These are phyloP conservation scores for Diaporthe sp. DNA, from an alignment of 2,329 filamentous ascomycete species.

Conservation along the genomic window DNA sequence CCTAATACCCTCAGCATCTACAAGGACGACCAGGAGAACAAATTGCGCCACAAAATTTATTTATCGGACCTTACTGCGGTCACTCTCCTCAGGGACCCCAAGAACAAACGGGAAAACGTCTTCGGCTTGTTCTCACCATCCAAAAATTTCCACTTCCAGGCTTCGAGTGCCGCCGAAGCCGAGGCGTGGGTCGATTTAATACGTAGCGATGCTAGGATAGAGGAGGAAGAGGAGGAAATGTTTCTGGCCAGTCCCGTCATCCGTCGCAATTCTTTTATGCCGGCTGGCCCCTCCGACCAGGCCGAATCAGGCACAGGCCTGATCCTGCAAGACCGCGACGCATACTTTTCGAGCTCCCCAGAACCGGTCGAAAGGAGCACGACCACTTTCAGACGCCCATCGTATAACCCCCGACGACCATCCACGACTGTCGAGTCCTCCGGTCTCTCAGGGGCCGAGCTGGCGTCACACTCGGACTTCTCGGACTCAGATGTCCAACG, in stretches of 20 bases:
- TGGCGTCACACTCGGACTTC: slow-evolving; percentile 87
- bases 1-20: slow-evolving; percentile 93
- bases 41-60: slow-evolving; percentile 87
- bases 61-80: slow-evolving; percentile 93
- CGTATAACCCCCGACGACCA: slow-evolving; percentile 52
- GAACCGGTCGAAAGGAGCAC: slow-evolving; percentile 60
- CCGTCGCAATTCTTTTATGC: slow-evolving; percentile 56
- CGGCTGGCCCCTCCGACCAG: slow-evolving; percentile 32
- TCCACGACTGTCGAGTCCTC: slow-evolving; percentile 67
- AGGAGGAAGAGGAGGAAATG: slow-evolving; percentile 89
- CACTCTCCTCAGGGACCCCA: slow-evolving; percentile 87
- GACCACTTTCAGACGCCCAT: slow-evolving; percentile 60
- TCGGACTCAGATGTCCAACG: slow-evolving; percentile 74
- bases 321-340: slow-evolving; percentile 50
- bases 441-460: slow-evolving; percentile 70
- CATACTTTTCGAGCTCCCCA: slow-evolving; percentile 68
- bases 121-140: slow-evolving; percentile 94
- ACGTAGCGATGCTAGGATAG: slow-evolving; percentile 81
- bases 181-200: slow-evolving; percentile 89
- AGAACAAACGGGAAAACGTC: slow-evolving; percentile 85
- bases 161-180: slow-evolving; percentile 76
- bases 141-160: slow-evolving; percentile 92
- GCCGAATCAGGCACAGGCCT: slow-evolving; percentile 34
- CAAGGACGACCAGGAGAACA: slow-evolving; percentile 89
- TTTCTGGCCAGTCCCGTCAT: slow-evolving; percentile 74